Conservation (phyloP, 108 stramenopile species). For the Phaeodactylum tricornutum region DNA sequence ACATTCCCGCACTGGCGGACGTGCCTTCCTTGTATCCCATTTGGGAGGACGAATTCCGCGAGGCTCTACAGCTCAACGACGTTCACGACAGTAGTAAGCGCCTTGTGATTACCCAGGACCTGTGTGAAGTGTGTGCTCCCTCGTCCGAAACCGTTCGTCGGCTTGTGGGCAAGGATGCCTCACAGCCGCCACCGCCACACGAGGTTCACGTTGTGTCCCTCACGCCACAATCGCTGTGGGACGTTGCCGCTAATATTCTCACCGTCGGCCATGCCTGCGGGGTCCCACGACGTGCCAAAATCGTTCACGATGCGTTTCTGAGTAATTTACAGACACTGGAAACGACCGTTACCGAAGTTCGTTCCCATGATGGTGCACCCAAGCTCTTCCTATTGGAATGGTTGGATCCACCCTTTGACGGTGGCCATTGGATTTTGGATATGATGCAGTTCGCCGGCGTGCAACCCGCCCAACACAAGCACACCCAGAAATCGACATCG, state of each 20-base stretch:
- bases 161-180: conserved; percentile 4
- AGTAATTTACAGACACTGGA: conserved; percentile 15
- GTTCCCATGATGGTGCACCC: conserved; percentile 5
- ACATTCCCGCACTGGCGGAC: conserved; percentile 6
- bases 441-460: conserved; percentile 76
- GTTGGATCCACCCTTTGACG: conserved; percentile 85
- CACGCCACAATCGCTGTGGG: conserved; percentile 55
- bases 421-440: conserved; percentile 87
- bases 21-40: conserved; percentile 60
- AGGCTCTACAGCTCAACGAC: no score
- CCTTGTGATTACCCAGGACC: conserved; percentile 79
- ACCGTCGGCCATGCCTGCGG: conserved; percentile 49
- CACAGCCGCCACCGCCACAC: background rate
- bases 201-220: conserved; percentile 28
- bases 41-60: conserved; percentile 21
- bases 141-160: conserved; percentile 34
- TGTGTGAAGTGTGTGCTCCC: conserved; percentile 86
- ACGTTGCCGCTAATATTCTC: conserved; percentile 60
- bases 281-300: conserved; percentile 36
- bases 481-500: conserved; percentile 30
- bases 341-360: conserved; percentile 8
- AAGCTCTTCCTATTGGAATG: conserved; percentile 81
- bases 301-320: conserved; percentile 26
- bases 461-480: conserved; percentile 16
- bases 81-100: no score